These are phyloP conservation scores for Paecilomyces formosus DNA, from an alignment of 2,329 filamentous ascomycete species.

Conservation along the genomic window DNA sequence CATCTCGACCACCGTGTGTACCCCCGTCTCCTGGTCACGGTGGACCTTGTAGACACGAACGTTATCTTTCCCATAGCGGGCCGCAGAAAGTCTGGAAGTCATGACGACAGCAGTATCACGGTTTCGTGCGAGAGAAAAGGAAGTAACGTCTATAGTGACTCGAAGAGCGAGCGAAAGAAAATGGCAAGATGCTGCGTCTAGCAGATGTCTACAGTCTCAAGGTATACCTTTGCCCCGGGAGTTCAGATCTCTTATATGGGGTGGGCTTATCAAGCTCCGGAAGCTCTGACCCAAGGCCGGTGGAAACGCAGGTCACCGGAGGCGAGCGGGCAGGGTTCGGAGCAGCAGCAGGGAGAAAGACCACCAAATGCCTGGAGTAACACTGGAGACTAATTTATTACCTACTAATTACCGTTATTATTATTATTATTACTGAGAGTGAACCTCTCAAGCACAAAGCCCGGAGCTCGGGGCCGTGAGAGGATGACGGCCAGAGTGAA, in stretches of 20 bases:
- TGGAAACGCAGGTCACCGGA: background rate
- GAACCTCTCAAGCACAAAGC: background rate
- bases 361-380: background rate
- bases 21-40: slow-evolving; percentile 64
- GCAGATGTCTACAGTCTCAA: background rate
- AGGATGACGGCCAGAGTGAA: background rate
- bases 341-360: background rate
- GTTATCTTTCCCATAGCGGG: slow-evolving; percentile 70
- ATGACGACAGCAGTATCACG: slow-evolving; percentile 14
- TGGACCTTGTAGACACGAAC: slow-evolving; percentile 95
- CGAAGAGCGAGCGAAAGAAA: background rate
- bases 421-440: too few relatives aligned
- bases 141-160: background rate
- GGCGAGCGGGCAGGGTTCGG: background rate
- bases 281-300: background rate
- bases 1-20: slow-evolving; percentile 88
- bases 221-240: background rate
- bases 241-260: background rate
- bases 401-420: too few relatives aligned
- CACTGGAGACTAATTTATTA: background rate
- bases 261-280: background rate
- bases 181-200: background rate
- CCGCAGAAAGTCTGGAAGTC: slow-evolving; percentile 34
- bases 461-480: background rate
- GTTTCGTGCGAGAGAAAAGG: background rate